Evolutionary conservation across 116 monocot genomes (phyloP).

Genomic region (Posidonia oceanica): DNA sequence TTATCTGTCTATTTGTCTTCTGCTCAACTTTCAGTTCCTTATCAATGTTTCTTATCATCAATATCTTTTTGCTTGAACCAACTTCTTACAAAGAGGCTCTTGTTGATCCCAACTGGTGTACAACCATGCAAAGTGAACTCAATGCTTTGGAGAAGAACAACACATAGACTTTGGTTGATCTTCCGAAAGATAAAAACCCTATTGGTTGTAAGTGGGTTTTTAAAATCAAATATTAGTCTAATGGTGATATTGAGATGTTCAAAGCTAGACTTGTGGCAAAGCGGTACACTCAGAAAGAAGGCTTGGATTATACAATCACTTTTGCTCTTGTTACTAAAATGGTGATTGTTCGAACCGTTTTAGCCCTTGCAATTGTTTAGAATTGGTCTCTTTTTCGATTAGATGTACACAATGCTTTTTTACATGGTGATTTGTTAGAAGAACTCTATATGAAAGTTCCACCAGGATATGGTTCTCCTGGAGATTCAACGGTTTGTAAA

Average conservation of each 20-base stretch:
- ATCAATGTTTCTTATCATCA: too few species aligned
- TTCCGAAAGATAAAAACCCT: too few species aligned
- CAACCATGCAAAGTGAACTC: too few species aligned
- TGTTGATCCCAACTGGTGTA: too few species aligned
- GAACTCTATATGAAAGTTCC: constrained; percentile 2
- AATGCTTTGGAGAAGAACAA: too few species aligned
- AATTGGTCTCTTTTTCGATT: neutral
- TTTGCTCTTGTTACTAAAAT: neutral
- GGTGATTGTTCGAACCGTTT: neutral
- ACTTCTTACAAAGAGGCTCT: too few species aligned
- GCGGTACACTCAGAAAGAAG: neutral
- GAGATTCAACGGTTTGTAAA: neutral
- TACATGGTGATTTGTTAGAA: constrained; percentile 3
- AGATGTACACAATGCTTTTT: constrained; percentile 1
- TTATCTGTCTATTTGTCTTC: too few species aligned
- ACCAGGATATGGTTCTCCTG: neutral
- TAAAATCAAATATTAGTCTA: neutral
- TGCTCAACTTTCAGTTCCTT: too few species aligned
- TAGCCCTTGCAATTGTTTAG: neutral
- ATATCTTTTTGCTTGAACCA: too few species aligned
- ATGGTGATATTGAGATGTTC: neutral
- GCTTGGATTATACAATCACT: neutral
- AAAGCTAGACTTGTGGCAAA: constrained; percentile 1
- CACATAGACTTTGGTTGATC: too few species aligned
- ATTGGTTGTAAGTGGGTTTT: constrained; percentile 3